Base-by-base conservation (phyloP, 495 filamentous ascomycete species). In the Talaromyces ruber region DNA sequence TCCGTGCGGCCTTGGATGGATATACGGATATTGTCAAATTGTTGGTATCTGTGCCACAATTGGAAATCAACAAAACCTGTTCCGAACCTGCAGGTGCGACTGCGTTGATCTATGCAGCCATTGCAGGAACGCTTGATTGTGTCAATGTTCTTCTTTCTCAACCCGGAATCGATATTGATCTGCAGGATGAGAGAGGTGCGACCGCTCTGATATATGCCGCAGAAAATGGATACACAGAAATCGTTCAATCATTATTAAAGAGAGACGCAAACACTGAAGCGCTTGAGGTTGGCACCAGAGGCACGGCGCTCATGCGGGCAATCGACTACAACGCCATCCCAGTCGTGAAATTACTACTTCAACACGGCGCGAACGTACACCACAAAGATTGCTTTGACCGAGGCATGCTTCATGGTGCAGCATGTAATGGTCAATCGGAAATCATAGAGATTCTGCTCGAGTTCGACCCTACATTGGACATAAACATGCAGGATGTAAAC, bases 391-490 rank as follows among this genome's bases (percentile, higher is more conserved):
- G 29, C 29, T 55, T 26, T 26, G 52, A 28, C n/a, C 52, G 52
- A n/a, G 52, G 29, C 11, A 55, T 28, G 25, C 52, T 55, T 55
- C 52, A 55, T 55, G 25, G 52, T 28, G 59, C 59, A 8, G 59
- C 59, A n/a, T 28, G 32, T 25, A 45, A 51, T 50, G 59, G 59
- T 22, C 43, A 18, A 8, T 21, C 25, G 14, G 32, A 45, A 50
- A 47, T 51, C 45, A 47, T 60, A 16, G 18, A 60, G 16, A 29
- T 60, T 60, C 59, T 60, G 5, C 34, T 60, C 14, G 52, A 26
- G n/a, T 30, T 28, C 52, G 39, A 60, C 28, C 25, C 18, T 8
- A 26, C 32, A 14, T 26, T 47, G 28, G 59, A 60, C n/a, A 21
- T 60, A 11, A 60, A 60, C 59, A 47, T 25, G 22, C 34, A 50